Evolutionary conservation across 805 yeast genomes (phyloP), one percentile per base, ranked within the genome.

Genomic region (Candida germanica): DNA sequence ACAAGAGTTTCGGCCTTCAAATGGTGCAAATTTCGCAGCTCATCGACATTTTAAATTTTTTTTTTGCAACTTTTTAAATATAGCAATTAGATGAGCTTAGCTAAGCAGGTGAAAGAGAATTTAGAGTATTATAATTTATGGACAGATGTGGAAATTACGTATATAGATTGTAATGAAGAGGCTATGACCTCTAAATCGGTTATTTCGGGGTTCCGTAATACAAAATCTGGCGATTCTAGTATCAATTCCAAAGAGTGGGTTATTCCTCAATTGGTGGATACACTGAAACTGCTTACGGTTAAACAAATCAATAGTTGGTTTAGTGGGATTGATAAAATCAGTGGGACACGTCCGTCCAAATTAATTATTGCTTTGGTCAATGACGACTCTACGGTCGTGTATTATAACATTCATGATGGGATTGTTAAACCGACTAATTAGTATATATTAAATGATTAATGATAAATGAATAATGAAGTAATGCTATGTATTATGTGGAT

Each of bases 371-470:
- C 76, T 0, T 61, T 83, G 6, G 69, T 75, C 2, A 79, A 75
- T 46, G 71, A 71, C 37, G 93, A 83, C 52, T 81, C 87, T 2
- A 79, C 88, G 0, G 68, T 80, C 13, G 81, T 81, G n/a, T 83
- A 78, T 47, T 83, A 83, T 54, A 74, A 75, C 52, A 66, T 80
- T 12, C 77, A 80, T 53, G 78, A 77, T 47, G 89, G 89, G 3
- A 57, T 82, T 7, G 76, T 69, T 22, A 77, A 77, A 52, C 89
- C 89, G 8, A 24, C 17, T 10, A 24, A 31, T 12, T 31, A 17
- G 18, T n/a, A n/a, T n/a, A 9, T 21, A 10, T 5, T n/a, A 9
- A 19, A n/a, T 29, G 15, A 15, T 13, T 12, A 26, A 13, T 15
- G 12, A 26, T 28, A 12, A 28, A 27, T 27, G 20, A 12, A 20